phyloP scores from a whole-genome alignment of 2,329 filamentous ascomycete species.

The Colletotrichum nymphaeae region DNA sequence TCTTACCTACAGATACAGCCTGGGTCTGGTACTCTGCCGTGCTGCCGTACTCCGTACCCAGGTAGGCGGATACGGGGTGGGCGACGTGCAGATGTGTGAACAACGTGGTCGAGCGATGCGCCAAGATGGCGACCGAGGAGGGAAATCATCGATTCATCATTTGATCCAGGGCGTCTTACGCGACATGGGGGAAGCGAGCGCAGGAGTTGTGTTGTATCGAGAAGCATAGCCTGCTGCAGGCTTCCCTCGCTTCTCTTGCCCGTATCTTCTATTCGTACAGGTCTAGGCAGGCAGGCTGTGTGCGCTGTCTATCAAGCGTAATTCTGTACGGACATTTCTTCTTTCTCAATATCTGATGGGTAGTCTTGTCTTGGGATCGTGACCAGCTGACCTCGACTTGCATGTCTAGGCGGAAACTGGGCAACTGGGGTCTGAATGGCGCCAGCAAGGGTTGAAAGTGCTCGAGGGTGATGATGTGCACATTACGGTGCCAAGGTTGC shows the following conservation, averaged over 20 bases:
- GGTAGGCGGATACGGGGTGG: not conserved
- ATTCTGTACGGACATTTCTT: not conserved
- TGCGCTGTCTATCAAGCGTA: not conserved
- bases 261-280: not conserved
- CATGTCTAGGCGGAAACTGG: conserved; percentile 13
- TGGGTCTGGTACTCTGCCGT: not conserved
- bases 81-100: not conserved
- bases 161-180: not conserved
- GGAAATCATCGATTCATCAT: not conserved
- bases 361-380: not conserved
- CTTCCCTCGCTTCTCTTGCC: not conserved
- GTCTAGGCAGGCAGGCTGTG: not conserved
- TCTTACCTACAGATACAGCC: not conserved
- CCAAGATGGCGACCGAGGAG: not conserved
- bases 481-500: conserved; percentile 22
- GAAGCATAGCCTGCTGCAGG: not conserved
- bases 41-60: not conserved
- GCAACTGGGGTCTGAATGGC: not conserved
- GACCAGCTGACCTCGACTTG: conserved; percentile 30
- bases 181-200: not conserved
- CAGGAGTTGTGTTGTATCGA: not conserved
- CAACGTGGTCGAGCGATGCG: not conserved
- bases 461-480: conserved; percentile 15
- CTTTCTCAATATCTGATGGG: not conserved
- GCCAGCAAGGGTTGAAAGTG: conserved; percentile 7